Conservation (phyloP, 1,284 basidiomycete species). For the Ceratobasidium sp. region DNA sequence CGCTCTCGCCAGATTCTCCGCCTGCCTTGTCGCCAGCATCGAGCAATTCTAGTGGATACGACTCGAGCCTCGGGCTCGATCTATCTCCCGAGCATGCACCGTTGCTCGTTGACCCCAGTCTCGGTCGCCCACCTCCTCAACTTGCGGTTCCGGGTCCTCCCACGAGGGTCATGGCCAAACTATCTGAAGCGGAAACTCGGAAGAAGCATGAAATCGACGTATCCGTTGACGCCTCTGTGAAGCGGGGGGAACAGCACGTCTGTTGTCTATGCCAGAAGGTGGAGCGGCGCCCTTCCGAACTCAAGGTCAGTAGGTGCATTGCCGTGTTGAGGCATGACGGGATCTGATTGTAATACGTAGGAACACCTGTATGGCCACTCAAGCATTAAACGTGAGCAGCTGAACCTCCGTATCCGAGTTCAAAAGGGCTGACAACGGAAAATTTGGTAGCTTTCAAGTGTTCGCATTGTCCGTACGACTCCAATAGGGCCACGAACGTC, state of each 20-base stretch:
- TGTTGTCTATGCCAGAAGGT: too few relatives aligned
- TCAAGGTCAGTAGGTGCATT: neutral
- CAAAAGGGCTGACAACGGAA: too few relatives aligned
- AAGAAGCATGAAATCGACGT: neutral
- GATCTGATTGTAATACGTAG: neutral
- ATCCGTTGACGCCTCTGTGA: neutral
- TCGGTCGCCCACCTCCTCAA: neutral
- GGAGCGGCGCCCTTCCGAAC: neutral
- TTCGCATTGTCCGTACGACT: too few relatives aligned
- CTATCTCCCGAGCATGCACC: neutral
- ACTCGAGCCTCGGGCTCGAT: neutral
- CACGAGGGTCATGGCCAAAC: neutral
- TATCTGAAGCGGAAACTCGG: neutral
- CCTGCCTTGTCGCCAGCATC: neutral
- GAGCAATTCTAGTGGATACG: conserved; percentile 3
- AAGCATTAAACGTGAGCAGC: too few relatives aligned
- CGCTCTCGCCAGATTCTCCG: neutral
- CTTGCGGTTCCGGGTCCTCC: neutral
- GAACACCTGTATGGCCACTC: neutral
- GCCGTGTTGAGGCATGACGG: neutral
- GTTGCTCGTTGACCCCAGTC: neutral
- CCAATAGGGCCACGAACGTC: too few relatives aligned
- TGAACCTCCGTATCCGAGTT: too few relatives aligned
- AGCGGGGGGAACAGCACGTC: too few relatives aligned
- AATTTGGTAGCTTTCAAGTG: too few relatives aligned